These are phyloP conservation scores for Pseudozyma thailandica DNA, from an alignment of 1,284 basidiomycete species.

Conservation along the genomic window DNA sequence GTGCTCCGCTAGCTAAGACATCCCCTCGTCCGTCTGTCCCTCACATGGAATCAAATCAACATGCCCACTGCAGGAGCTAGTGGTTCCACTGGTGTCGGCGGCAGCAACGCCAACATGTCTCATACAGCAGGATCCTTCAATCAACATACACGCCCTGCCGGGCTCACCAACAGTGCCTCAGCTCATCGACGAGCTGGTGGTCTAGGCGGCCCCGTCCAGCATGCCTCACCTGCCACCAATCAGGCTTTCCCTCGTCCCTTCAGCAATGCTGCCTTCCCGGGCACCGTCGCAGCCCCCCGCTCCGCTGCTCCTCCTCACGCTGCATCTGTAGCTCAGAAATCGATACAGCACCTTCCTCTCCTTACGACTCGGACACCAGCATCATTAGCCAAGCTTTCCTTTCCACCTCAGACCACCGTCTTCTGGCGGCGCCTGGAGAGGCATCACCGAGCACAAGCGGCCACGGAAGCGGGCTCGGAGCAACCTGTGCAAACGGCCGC, in stretches of 20 bases:
- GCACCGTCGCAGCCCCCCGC: conserved; percentile 25
- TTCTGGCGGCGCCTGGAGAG: conserved; percentile 20
- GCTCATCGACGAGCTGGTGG: conserved; percentile 22
- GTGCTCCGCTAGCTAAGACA: neutral
- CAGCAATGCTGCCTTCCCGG: conserved; percentile 18
- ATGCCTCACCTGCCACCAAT: conserved; percentile 20
- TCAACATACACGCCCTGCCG: conserved; percentile 17
- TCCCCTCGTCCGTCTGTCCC: neutral
- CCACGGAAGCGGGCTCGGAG: neutral
- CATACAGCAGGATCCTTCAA: conserved; percentile 18
- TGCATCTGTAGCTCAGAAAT: conserved; percentile 7
- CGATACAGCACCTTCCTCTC: conserved; percentile 21
- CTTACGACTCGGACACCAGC: conserved; percentile 29
- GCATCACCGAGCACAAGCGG: too few relatives aligned
- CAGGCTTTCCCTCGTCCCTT: conserved; percentile 11
- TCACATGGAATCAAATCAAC: conserved; percentile 1
- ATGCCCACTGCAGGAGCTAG: neutral
- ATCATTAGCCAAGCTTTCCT: conserved; percentile 24
- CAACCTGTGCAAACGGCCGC: neutral
- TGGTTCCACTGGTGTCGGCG: neutral
- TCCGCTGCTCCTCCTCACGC: conserved; percentile 15
- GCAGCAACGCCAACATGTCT: conserved; percentile 8
- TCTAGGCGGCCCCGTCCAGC: conserved; percentile 12
- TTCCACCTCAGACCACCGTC: conserved; percentile 16
- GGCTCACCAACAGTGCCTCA: conserved; percentile 12